Percentiles rank a stretch among this genome's conserved stretches.
These are phyloP conservation scores for Amphirosellinia nigrospora DNA, from an alignment of 495 filamentous ascomycete species.

Conservation along the genomic window DNA sequence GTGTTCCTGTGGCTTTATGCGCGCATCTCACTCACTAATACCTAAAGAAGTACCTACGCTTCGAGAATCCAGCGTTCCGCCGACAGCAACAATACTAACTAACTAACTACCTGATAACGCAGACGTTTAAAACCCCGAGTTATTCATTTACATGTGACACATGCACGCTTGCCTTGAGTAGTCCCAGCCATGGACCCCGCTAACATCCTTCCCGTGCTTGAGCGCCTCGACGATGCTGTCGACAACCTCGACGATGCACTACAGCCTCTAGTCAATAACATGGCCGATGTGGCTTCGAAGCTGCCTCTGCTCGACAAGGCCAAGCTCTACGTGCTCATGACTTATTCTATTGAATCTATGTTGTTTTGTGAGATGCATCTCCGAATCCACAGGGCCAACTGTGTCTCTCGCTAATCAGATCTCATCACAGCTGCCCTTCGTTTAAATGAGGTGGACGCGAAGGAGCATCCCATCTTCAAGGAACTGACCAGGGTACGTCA, in stretches of 20 bases:
- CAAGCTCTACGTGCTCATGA: slow-evolving; percentile 81
- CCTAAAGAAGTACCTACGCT: too few species aligned
- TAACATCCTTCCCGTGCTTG: slow-evolving; percentile 60
- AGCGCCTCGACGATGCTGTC: slow-evolving; percentile 75
- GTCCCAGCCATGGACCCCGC: slow-evolving; percentile 47
- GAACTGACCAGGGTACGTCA: slow-evolving; percentile 86
- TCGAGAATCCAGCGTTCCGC: background rate
- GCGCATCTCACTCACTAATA: too few species aligned
- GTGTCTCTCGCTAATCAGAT: slow-evolving; percentile 36
- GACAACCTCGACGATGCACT: slow-evolving; percentile 78
- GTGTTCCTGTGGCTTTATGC: too few species aligned
- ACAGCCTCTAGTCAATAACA: slow-evolving; percentile 64
- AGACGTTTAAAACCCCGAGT: background rate
- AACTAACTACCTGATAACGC: too few species aligned
- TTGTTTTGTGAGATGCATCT: slow-evolving; percentile 72
- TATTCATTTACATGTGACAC: background rate
- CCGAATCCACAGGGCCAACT: too few species aligned
- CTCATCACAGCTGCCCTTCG: slow-evolving; percentile 69
- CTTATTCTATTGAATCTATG: slow-evolving; percentile 90
- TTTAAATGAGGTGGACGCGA: slow-evolving; percentile 78
- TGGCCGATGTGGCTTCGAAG: slow-evolving; percentile 73
- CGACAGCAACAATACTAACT: background rate
- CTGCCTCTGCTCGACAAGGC: slow-evolving; percentile 92
- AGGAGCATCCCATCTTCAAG: slow-evolving; percentile 80
- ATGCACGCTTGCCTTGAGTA: background rate